Evolutionary conservation across 352 stramenopile species (phyloP).

Genomic region (Phytophthora sp.): DNA sequence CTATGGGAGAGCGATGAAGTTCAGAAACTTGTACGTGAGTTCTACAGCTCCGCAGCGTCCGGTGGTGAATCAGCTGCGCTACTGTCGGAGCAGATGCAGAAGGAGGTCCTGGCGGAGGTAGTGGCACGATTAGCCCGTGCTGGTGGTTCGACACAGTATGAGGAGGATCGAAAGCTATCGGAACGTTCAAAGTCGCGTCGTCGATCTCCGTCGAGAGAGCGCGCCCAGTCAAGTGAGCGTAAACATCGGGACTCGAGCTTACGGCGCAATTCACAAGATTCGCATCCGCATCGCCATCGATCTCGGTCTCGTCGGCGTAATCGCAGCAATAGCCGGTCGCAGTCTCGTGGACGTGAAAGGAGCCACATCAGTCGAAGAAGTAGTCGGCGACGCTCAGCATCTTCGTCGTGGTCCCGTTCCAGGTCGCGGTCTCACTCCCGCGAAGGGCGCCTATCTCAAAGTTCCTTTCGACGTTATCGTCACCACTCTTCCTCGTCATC

Average conservation of each 20-base stretch:
- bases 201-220: slow-evolving; percentile 16
- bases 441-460: slow-evolving; percentile 20
- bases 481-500: slow-evolving; percentile 36
- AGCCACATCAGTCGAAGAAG: slow-evolving; percentile 23
- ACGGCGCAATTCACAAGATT: slow-evolving; percentile 24
- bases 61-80: slow-evolving; percentile 20
- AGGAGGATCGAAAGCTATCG: slow-evolving; percentile 7
- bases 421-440: slow-evolving; percentile 42
- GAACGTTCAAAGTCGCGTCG: slow-evolving; percentile 2
- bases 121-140: slow-evolving; percentile 1
- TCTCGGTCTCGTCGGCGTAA: slow-evolving; percentile 28
- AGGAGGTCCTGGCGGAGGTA: slow-evolving; percentile 37
- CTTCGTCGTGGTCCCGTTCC: slow-evolving; percentile 50
- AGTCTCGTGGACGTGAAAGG: slow-evolving; percentile 24
- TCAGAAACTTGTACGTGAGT: slow-evolving; percentile 35
- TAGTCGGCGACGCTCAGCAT: slow-evolving; percentile 36
- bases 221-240: slow-evolving; percentile 6
- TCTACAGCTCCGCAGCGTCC: slow-evolving; percentile 31
- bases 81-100: slow-evolving; percentile 31
- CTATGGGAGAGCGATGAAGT: slow-evolving; percentile 33
- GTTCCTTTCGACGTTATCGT: slow-evolving; percentile 21
- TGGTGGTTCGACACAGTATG: neutral
- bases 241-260: slow-evolving; percentile 11
- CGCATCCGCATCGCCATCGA: slow-evolving; percentile 14
- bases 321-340: slow-evolving; percentile 31